Base-by-base conservation (phyloP, 192 early-diverging fungal species). In the Coemansia sp. region DNA sequence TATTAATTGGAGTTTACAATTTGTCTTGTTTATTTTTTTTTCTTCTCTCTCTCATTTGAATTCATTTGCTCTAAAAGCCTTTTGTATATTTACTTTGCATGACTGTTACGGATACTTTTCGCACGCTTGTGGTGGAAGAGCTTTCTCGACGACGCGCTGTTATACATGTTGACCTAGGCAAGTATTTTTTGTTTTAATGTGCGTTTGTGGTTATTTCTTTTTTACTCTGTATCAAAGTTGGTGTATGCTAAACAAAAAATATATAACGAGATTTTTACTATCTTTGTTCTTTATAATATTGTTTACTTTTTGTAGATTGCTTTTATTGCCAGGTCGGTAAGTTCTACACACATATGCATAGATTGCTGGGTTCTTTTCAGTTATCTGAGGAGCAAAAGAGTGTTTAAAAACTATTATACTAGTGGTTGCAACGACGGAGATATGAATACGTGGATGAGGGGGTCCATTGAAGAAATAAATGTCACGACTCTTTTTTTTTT, bases 301-400 rank as follows among this genome's bases (percentile, higher is more conserved):
- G 57, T 61, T 41, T 20, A 37, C 8, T 64, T 61, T 68, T 33
- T 41, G 68, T 80, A 88, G 91, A 92, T 66, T 92, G 91, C 64
- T 92, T 91, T 76, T 92, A 88, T 76, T 88, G 87, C 59, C 91
- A 92, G 87, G 91, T 92, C 56, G 91, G 91, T 88, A 87, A 86
- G 83, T 82, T 20, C 9, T 2, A 9, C 18, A 20, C 18, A 54
- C 22, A 28, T 1, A 28, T 28, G 22, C 22, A 28, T 28, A 28
- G 22, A 28, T 28, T 28, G 22, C 22, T 28, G 22, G 22, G 22
- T 28, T 28, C 22, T 28, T 28, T 28, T 28, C 1, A 28, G 22
- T 28, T 28, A 15, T 48, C 8, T 8, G 15, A 48, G 11, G 9
- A 39, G 3, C 18, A 36, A 15, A 8, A 48, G 18, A 54, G 52